Evolutionary conservation across 2,329 filamentous ascomycete genomes (phyloP), one percentile per base, ranked within the genome.

Genomic region (Alternaria ventricosa): DNA sequence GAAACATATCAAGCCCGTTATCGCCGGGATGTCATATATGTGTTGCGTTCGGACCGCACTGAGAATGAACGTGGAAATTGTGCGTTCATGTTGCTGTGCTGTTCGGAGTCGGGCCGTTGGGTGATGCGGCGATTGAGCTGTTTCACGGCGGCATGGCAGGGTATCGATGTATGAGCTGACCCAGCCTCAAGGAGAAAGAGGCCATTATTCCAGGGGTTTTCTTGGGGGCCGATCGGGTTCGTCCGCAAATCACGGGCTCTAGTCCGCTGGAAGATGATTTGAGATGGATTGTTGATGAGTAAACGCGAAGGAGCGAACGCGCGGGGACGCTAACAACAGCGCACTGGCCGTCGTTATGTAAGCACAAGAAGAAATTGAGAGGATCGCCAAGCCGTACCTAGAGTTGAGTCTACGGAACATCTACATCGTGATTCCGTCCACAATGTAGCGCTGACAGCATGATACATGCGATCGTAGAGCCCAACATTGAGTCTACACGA

Each of bases 91-190:
- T 44, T 27, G 22, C 23, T 57, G 30, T 12, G 44, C 33, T 27
- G 8, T 50, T 28, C 23, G n/a, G 3, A 49, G 18, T 60, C 53
- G 58, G 58, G 45, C 51, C 58, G 53, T 23, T 25, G 20, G 20
- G 23, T 7, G 25, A 18, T 9, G 8, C 51, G 51, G 30, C 13
- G 4, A 23, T 41, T 23, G 27, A 43, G 30, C 13, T 25, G 28
- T 56, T 56, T 56, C 51, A 56, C 45, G 30, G 44, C 20, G 51
- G 43, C 43, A 56, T 49, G 53, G 23, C 41, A 33, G 49, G 20
- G 44, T 8, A 7, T 41, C 5, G 36, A 41, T 41, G 36, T 4
- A 41, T 41, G 36, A 41, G 3, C 36, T 18, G 36, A 44, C 23
- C 15, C 5, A 20, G 7, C 44, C 30, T 23, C 2, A 12, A 50